Base-by-base conservation (phyloP, 768 basidiomycete species). In the Pleurotus citrinopileatus region DNA sequence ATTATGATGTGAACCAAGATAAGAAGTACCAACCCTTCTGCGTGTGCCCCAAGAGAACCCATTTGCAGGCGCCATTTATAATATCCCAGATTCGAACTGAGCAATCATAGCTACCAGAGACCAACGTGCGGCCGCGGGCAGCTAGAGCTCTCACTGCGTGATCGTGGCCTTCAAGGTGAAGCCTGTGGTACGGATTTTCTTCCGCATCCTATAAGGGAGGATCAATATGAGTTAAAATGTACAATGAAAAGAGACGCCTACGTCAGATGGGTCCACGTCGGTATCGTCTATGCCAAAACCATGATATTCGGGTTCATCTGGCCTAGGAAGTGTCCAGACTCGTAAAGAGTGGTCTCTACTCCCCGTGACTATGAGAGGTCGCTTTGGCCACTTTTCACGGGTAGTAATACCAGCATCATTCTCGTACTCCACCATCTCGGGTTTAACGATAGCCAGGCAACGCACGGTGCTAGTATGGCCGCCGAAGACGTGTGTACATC, bases 401-500 rank as follows among this genome's bases (percentile, higher is more conserved):
- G 73, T 74, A 45, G 86, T 74, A 40, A 80, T 68, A 5, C 86
- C 83, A 12, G 74, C 70, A 53, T 88, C 86, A 27, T 77, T 74
- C 65, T 88, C 84, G 12, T 87, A 79, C 57, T 90, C 86, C 5
- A 95, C 77, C 78, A 82, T 80, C 63, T 94, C 94, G 0, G 96
- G 96, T 65, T 95, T 93, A 52, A 98, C 91, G 58, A 99, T 96
- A 36, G 95, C 90, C 6, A 99, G 77, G 71, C 96, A 98, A 42
- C 96, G 82, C 22, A 99, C 95, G 0, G 96, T 99, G 63, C 90
- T 93, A 23, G 93, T 97, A 70, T 99, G 96, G 0, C 96, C 96
- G 29, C 92, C 87, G 68, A 98, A 98, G 15, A 93, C 84, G 69
- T 98, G 96, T 3, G 89, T 93, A 66, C 94, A 94, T 42, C 78